These are phyloP conservation scores for Phascolomyces articulosus DNA, from an alignment of 371 early-diverging fungal genomes.

Conservation along the genomic window DNA sequence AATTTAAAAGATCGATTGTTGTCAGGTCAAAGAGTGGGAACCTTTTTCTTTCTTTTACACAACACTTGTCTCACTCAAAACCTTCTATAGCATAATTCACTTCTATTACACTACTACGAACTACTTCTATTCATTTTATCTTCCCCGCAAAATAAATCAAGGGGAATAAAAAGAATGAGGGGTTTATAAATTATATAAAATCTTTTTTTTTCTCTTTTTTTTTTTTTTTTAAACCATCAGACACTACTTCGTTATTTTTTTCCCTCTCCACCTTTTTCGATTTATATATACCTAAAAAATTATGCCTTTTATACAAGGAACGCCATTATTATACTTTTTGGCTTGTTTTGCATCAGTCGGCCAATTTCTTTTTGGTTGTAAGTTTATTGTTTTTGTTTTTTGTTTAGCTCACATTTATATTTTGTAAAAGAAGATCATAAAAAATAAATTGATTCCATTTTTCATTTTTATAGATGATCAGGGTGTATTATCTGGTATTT, in stretches of 20 bases:
- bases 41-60: background rate
- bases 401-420: too few species aligned
- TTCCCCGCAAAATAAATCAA: too few species aligned
- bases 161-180: too few species aligned
- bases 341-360: constrained; percentile 45
- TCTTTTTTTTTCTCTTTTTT: background rate
- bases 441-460: background rate
- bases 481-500: constrained; percentile 42
- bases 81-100: too few species aligned
- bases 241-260: background rate
- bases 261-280: background rate
- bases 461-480: constrained; percentile 27
- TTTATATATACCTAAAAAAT: too few species aligned
- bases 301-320: constrained; percentile 19
- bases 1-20: background rate
- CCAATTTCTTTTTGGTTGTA: constrained; percentile 49
- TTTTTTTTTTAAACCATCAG: background rate
- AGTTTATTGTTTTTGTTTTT: constrained; percentile 19
- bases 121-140: too few species aligned
- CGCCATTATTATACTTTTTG: constrained; percentile 27
- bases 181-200: too few species aligned
- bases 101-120: too few species aligned
- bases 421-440: background rate
- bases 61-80: too few species aligned
- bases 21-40: background rate